A percentile compares a stretch with the other conserved stretches of the same genome.
phyloP scores from a whole-genome alignment of 2,329 filamentous ascomycete genomes.

The Fusarium pseudonygamai region DNA sequence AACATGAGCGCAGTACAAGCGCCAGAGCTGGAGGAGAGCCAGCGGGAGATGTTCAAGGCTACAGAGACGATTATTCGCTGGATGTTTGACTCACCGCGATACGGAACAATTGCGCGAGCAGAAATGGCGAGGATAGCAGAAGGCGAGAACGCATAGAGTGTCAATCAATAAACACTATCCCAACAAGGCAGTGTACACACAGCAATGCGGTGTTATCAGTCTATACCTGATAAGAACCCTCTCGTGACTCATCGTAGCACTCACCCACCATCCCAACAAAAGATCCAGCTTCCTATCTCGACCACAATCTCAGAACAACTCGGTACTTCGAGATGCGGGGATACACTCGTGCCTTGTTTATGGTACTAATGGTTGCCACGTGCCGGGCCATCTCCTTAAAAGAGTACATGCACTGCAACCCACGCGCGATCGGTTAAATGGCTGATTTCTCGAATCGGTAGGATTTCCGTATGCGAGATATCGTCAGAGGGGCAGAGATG shows the following conservation, averaged over 20 bases:
- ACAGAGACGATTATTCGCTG: neutral
- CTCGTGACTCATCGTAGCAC: neutral
- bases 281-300: neutral
- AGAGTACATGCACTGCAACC: neutral
- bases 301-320: neutral
- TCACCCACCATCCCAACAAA: neutral
- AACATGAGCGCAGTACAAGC: neutral
- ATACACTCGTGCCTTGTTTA: neutral
- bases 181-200: too few relatives aligned
- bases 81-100: neutral
- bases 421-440: neutral
- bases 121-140: neutral
- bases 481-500: neutral
- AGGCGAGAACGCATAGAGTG: neutral
- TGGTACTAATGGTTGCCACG: neutral
- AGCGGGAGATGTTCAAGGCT: neutral
- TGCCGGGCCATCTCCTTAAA: neutral
- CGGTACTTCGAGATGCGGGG: neutral
- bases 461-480: neutral
- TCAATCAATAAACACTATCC: too few relatives aligned
- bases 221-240: neutral
- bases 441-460: neutral
- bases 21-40: neutral
- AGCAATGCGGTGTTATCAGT: neutral
- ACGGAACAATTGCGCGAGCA: neutral